Percentiles rank a stretch among this genome's conserved stretches.
Evolutionary conservation across 768 basidiomycete species (phyloP).

Genomic region (Mrakia frigida): DNA sequence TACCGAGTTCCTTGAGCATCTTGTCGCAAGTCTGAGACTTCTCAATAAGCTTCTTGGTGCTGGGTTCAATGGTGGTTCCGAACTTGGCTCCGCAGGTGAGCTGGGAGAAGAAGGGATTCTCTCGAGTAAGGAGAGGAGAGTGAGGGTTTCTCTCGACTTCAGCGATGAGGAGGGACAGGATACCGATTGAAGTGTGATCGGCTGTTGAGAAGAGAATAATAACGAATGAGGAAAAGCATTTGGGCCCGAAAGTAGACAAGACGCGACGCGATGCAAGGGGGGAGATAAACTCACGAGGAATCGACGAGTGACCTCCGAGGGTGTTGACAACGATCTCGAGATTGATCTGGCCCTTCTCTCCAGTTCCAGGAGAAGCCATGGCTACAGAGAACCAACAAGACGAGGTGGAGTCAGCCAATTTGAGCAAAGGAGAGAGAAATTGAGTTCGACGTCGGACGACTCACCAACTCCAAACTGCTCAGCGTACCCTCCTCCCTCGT

Average conservation of each 20-base stretch:
- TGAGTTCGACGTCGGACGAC: not conserved
- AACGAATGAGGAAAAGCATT: not conserved
- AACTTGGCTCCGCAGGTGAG: constrained; percentile 65
- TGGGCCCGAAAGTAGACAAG: not conserved
- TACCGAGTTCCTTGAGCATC: not conserved
- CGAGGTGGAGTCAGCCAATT: constrained; percentile 30
- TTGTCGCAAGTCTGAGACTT: constrained; percentile 10
- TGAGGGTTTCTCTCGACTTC: constrained; percentile 38
- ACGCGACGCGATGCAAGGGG: not conserved
- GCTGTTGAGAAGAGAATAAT: constrained; percentile 32
- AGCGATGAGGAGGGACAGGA: constrained; percentile 40
- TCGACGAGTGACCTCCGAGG: constrained; percentile 39
- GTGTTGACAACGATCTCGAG: constrained; percentile 38
- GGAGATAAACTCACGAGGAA: constrained; percentile 3
- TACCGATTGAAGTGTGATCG: constrained; percentile 43
- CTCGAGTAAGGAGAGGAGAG: constrained; percentile 49
- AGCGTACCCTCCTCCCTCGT: constrained; percentile 38
- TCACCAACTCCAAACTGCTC: constrained; percentile 25
- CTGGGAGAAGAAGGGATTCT: constrained; percentile 56
- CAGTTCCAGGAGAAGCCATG: constrained; percentile 35
- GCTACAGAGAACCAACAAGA: not conserved
- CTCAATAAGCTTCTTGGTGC: constrained; percentile 17
- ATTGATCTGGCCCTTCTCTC: constrained; percentile 42
- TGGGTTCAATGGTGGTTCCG: constrained; percentile 19
- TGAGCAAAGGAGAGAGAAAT: too few species aligned